phyloP scores from a whole-genome alignment of 169 alveolate genomes.

The Plasmodium malariae region DNA sequence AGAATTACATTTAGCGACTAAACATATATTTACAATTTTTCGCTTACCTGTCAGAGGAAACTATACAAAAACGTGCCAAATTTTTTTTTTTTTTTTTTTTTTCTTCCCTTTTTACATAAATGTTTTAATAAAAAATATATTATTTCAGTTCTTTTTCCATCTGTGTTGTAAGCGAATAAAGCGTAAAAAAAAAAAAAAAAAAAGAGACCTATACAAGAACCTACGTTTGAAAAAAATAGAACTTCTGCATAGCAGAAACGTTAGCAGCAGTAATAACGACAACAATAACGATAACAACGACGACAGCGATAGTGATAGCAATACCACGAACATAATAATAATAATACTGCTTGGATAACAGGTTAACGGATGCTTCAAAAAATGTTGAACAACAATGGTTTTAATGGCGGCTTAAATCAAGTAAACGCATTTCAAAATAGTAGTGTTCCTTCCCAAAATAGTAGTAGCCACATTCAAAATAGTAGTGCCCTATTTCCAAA shows the following conservation, averaged over 20 bases:
- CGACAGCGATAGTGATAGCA: too few species aligned
- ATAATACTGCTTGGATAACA: too few species aligned
- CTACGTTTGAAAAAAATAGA: too few species aligned
- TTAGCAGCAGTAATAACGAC: too few species aligned
- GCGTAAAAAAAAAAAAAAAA: too few species aligned
- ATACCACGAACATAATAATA: too few species aligned
- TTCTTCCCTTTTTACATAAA: neutral
- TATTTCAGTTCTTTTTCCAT: too few species aligned
- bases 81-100: too few species aligned
- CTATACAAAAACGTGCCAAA: neutral
- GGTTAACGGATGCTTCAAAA: neutral
- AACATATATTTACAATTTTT: neutral
- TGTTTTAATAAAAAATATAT: neutral
- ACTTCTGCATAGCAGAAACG: too few species aligned
- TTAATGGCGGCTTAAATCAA: slow-evolving; percentile 39
- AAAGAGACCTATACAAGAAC: too few species aligned
- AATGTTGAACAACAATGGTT: slow-evolving; percentile 55
- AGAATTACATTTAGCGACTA: neutral
- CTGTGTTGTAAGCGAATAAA: too few species aligned
- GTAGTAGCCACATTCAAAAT: neutral
- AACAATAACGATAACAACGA: too few species aligned
- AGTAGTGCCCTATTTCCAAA: neutral
- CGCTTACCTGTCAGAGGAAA: neutral
- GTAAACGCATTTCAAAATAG: slow-evolving; percentile 21
- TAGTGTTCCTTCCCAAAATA: neutral